These are phyloP conservation scores for Verruconis gallopava DNA, from an alignment of 2,329 filamentous ascomycete genomes.

Conservation along the genomic window DNA sequence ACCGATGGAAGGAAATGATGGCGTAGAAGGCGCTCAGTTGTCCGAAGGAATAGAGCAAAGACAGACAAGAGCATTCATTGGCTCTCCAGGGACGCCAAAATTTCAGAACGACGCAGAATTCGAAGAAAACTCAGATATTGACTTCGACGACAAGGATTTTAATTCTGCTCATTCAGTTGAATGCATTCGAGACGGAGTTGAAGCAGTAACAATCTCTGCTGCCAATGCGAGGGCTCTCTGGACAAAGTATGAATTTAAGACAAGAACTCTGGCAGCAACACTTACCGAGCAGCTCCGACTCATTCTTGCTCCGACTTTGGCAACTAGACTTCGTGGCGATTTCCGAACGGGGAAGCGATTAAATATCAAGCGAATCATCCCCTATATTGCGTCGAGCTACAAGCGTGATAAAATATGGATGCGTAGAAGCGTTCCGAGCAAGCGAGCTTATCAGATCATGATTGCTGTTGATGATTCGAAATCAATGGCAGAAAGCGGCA, in stretches of 20 bases:
- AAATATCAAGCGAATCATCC: conserved; percentile 99
- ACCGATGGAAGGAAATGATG: conserved; percentile 13
- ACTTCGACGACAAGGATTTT: conserved; percentile 42
- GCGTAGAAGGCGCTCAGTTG: conserved; percentile 18
- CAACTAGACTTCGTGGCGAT: conserved; percentile 90
- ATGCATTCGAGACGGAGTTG: conserved; percentile 13
- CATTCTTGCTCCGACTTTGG: conserved; percentile 85
- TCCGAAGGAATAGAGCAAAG: conserved; percentile 37
- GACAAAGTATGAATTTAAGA: conserved; percentile 71
- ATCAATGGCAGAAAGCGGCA: conserved; percentile 75
- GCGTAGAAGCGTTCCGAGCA: conserved; percentile 79
- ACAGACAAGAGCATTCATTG: conserved; percentile 25
- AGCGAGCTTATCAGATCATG: conserved; percentile 93
- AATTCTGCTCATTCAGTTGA: conserved; percentile 43
- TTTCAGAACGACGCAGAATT: conserved; percentile 13
- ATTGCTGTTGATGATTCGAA: conserved; percentile 93
- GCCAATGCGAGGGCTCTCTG: conserved; percentile 60
- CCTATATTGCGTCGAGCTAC: conserved; percentile 95
- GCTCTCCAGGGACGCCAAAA: conserved; percentile 20
- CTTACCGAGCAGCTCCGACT: conserved; percentile 90
- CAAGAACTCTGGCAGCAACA: conserved; percentile 73
- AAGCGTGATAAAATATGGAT: conserved; percentile 99
- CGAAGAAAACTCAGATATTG: conserved; percentile 11
- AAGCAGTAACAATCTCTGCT: conserved; percentile 30
- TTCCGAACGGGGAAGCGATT: conserved; percentile 96